A percentile compares a stretch with the other conserved stretches of the same genome.
Evolutionary conservation across 2,329 filamentous ascomycete species (phyloP).

Genomic region (Diaporthe humulicola): DNA sequence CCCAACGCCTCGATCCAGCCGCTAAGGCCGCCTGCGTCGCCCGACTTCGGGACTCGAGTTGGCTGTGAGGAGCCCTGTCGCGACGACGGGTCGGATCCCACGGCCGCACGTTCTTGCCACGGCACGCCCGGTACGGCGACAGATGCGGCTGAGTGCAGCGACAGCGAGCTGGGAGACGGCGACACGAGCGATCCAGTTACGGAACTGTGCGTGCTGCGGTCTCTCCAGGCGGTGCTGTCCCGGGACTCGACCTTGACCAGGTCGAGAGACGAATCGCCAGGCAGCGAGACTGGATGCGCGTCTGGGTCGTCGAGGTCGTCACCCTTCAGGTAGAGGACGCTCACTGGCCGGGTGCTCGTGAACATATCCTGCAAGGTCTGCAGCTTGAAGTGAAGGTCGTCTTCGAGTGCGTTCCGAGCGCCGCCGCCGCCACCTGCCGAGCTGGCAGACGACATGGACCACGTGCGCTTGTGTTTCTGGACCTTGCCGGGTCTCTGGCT

Average conservation of each 20-base stretch:
- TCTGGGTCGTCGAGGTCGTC: conserved; percentile 86
- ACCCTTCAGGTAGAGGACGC: conserved; percentile 82
- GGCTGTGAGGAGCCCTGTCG: conserved; percentile 66
- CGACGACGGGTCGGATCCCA: conserved; percentile 57
- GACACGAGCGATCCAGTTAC: conserved; percentile 74
- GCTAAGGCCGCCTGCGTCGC: conserved; percentile 75
- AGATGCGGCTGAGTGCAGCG: conserved; percentile 69
- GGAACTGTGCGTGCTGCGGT: conserved; percentile 67
- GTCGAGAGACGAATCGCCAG: conserved; percentile 73
- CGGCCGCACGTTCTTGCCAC: conserved; percentile 71
- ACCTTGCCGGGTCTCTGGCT: conserved; percentile 81
- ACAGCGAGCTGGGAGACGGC: conserved; percentile 75
- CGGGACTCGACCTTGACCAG: conserved; percentile 66
- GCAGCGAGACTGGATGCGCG: conserved; percentile 79
- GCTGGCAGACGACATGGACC: conserved; percentile 90
- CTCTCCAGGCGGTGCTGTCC: conserved; percentile 64
- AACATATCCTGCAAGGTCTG: conserved; percentile 90
- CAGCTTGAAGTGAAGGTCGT: conserved; percentile 84
- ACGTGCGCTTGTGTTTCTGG: conserved; percentile 91
- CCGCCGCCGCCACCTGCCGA: conserved; percentile 64
- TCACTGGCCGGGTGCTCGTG: conserved; percentile 83
- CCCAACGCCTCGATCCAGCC: conserved; percentile 93
- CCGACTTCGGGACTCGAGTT: conserved; percentile 64
- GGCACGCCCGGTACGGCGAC: conserved; percentile 56
- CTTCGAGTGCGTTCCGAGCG: conserved; percentile 69